Conservation (phyloP, 2,329 filamentous ascomycete species). For the Passalora sequoiae region DNA sequence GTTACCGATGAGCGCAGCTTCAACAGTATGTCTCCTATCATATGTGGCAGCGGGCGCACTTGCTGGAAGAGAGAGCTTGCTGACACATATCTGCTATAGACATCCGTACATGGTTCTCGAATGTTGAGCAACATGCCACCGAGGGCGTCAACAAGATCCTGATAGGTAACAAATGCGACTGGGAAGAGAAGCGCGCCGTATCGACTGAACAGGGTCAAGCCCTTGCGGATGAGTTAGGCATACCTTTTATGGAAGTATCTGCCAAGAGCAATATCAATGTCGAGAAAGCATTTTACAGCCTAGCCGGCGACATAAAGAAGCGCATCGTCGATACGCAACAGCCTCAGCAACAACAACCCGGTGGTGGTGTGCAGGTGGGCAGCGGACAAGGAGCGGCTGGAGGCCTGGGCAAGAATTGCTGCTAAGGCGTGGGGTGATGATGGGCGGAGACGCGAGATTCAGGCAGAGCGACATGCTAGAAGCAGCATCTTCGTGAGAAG, state of each 20-base stretch:
- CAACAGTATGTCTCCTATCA: slow-evolving; percentile 67
- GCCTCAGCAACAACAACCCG: slow-evolving; percentile 71
- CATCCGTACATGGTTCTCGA: slow-evolving; percentile 98
- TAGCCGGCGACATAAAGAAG: slow-evolving; percentile 97
- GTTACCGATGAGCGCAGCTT: slow-evolving; percentile 95
- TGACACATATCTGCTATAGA: slow-evolving; percentile 51
- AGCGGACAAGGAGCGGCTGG: slow-evolving; percentile 25
- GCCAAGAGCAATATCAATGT: slow-evolving; percentile 99
- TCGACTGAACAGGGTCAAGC: slow-evolving; percentile 89
- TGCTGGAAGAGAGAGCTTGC: not conserved
- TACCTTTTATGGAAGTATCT: slow-evolving; percentile 96
- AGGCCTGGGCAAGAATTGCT: slow-evolving; percentile 53
- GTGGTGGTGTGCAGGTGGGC: slow-evolving; percentile 30
- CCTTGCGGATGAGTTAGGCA: slow-evolving; percentile 90
- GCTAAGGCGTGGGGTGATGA: slow-evolving; percentile 48
- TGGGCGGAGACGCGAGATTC: not conserved
- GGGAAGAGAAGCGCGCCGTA: slow-evolving; percentile 97
- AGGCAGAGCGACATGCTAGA: not conserved
- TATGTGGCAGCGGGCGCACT: not conserved
- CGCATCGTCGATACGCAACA: slow-evolving; percentile 76
- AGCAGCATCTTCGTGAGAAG: not conserved
- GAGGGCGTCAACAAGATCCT: slow-evolving; percentile 99
- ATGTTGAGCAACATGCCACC: slow-evolving; percentile 95
- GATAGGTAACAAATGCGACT: slow-evolving; percentile 99
- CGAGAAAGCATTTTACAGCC: slow-evolving; percentile 94